phyloP scores from a whole-genome alignment of 441 rosid genomes.

The Kokia cookei region DNA sequence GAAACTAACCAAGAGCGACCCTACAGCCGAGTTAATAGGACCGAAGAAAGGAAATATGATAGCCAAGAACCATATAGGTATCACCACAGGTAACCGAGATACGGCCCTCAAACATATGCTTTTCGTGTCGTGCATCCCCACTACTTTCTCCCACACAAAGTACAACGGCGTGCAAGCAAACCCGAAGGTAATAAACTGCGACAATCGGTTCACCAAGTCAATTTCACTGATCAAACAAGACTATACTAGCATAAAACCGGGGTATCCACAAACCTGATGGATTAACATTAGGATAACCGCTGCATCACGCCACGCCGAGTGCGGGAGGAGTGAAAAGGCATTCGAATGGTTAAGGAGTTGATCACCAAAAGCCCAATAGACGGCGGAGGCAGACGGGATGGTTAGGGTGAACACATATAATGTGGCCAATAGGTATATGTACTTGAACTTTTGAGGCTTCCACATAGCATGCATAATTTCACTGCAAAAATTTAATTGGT shows the following conservation, averaged over 20 bases:
- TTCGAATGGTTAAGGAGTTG: slow-evolving; percentile 48
- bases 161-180: slow-evolving; percentile 52
- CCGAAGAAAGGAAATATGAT: slow-evolving; percentile 61
- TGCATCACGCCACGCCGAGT: slow-evolving; percentile 38
- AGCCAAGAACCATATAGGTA: slow-evolving; percentile 62
- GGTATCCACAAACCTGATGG: slow-evolving; percentile 35
- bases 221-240: neutral
- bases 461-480: slow-evolving; percentile 78
- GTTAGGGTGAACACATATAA: slow-evolving; percentile 52
- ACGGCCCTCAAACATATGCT: slow-evolving; percentile 45
- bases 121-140: slow-evolving; percentile 60
- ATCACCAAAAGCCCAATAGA: slow-evolving; percentile 66
- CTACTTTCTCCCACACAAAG: slow-evolving; percentile 58
- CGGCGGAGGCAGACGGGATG: slow-evolving; percentile 43
- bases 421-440: slow-evolving; percentile 46
- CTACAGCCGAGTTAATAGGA: slow-evolving; percentile 61
- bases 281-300: slow-evolving; percentile 56
- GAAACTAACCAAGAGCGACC: slow-evolving; percentile 52
- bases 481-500: slow-evolving; percentile 14
- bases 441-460: slow-evolving; percentile 58
- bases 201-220: neutral
- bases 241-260: neutral
- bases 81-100: slow-evolving; percentile 44
- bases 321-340: slow-evolving; percentile 54
- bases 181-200: slow-evolving; percentile 61